These are phyloP conservation scores for Melampsora americana DNA, from an alignment of 1,284 basidiomycete species.

Conservation along the genomic window DNA sequence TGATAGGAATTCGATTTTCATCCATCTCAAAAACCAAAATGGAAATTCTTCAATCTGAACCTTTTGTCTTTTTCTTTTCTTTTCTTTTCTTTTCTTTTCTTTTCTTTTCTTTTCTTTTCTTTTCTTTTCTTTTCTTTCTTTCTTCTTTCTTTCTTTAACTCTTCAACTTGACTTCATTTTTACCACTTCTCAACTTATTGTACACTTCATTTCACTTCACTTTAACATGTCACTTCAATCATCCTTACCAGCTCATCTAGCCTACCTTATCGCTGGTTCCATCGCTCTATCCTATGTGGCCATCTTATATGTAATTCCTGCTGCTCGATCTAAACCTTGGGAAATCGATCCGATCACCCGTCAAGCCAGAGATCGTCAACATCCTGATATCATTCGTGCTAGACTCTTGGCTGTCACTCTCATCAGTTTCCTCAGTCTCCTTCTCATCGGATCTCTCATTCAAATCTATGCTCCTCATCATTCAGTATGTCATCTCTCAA, in stretches of 20 bases:
- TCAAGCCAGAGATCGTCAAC: conserved; percentile 12
- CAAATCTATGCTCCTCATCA: neutral
- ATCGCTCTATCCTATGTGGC: conserved; percentile 20
- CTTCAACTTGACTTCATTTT: too few species aligned
- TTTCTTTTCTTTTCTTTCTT: too few species aligned
- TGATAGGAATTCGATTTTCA: too few species aligned
- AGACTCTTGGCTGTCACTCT: conserved; percentile 18
- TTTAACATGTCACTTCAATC: too few species aligned
- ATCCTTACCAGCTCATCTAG: neutral
- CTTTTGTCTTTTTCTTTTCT: too few species aligned
- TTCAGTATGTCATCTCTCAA: neutral
- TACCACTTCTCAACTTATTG: too few species aligned
- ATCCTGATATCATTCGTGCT: conserved; percentile 29
- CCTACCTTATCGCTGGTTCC: conserved; percentile 15
- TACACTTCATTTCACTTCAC: too few species aligned
- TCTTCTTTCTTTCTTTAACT: too few species aligned
- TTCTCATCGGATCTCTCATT: conserved; percentile 2
- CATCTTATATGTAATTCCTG: conserved; percentile 26
- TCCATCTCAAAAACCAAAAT: too few species aligned
- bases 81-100: too few species aligned
- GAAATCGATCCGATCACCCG: neutral
- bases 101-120: too few species aligned
- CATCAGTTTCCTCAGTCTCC: conserved; percentile 14
- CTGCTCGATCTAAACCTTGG: conserved; percentile 16
- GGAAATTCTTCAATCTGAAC: too few species aligned